phyloP scores from a whole-genome alignment of 768 basidiomycete genomes.

The Amanita rimosa region DNA sequence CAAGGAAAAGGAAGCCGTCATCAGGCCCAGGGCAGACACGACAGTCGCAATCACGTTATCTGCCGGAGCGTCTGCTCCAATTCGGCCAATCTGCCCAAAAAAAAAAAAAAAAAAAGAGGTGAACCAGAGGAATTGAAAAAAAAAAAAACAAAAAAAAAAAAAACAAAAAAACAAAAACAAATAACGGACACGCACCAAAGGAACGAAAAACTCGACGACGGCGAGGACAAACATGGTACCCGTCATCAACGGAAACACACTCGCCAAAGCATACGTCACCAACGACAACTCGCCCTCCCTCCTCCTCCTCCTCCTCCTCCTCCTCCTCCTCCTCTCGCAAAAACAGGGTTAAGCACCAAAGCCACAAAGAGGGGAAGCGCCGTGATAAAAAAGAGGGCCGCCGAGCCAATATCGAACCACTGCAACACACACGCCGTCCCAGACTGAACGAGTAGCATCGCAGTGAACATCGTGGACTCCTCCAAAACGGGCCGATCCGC shows the following conservation, averaged over 20 bases:
- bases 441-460: slow-evolving; percentile 51
- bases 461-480: slow-evolving; percentile 45
- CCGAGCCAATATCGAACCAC: slow-evolving; percentile 59
- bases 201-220: slow-evolving; percentile 82
- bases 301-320: too few relatives aligned
- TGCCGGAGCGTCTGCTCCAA: slow-evolving; percentile 72
- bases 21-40: slow-evolving; percentile 43
- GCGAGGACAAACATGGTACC: slow-evolving; percentile 48
- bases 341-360: slow-evolving; percentile 38
- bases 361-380: slow-evolving; percentile 45
- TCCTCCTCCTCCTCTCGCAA: slow-evolving; percentile 8
- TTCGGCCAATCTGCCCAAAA: slow-evolving; percentile 57
- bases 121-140: too few relatives aligned
- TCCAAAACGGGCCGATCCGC: slow-evolving; percentile 36
- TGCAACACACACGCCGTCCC: slow-evolving; percentile 50
- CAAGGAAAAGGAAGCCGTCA: slow-evolving; percentile 45
- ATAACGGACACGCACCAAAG: slow-evolving; percentile 54
- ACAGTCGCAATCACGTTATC: slow-evolving; percentile 85
- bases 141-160: not conserved
- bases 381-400: slow-evolving; percentile 60
- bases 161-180: too few relatives aligned
- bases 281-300: slow-evolving; percentile 34
- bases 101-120: not conserved
- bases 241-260: slow-evolving; percentile 40
- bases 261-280: slow-evolving; percentile 52